Evolutionary conservation across 805 yeast genomes (phyloP), one percentile per base, ranked within the genome.

Genomic region (Ogataea glucozyma): DNA sequence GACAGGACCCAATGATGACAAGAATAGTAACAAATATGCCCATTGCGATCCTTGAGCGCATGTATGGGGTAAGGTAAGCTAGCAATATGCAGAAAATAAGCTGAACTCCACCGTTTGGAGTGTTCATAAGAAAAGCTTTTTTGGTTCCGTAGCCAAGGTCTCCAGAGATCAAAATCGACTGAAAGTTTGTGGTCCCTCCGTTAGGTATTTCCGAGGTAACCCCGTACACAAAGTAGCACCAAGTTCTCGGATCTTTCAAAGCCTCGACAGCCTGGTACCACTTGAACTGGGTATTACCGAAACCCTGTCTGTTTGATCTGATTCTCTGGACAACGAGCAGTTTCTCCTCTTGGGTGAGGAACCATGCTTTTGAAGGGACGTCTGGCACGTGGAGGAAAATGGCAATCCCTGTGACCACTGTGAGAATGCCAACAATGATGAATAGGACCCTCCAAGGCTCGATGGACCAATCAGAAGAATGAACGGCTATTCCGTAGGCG

Each of bases 361-460:
- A 69, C 49, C 59, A 62, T 8, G 77, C 76, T 36, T 62, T 66
- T 2, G 76, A 58, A 14, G 84, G 83, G 52, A 75, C 73, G 49
- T 73, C 70, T 24, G 85, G 84, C 51, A 75, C 74, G 17, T 68
- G 43, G 42, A 67, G 61, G 37, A 56, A 51, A 12, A 71, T 57
- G 6, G 63, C 20, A 3, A 66, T 37, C 2, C 70, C 56, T 6
- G 65, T 33, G 10, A 67, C 30, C 24, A 78, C 60, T 0, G 85
- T 76, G 26, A 76, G 53, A 7, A 74, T 70, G 32, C 85, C 86
- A 42, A 76, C 66, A 31, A 77, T 72, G 26, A 80, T 67, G 57
- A 72, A 75, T 38, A 79, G 67, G 18, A 79, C 57, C 45, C 72
- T 71, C 81, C 83, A 81, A 12, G 62, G 58, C 2, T 56, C 58